Conservation (phyloP, 1,284 basidiomycete genomes). For the Papiliotrema flavescens region DNA sequence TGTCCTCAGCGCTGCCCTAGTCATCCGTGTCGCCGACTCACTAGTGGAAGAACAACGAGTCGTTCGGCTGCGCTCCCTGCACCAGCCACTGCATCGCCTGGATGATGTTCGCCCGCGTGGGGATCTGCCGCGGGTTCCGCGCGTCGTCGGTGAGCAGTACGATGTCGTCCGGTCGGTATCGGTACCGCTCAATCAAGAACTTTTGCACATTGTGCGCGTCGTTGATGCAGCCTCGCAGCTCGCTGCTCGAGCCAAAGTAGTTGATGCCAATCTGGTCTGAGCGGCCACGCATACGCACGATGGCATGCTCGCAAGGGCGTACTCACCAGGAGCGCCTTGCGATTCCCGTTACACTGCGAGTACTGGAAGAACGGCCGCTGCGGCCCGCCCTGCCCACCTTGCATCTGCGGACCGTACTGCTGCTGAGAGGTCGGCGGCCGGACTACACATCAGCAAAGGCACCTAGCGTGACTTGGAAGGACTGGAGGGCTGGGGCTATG, state of each 20-base stretch:
- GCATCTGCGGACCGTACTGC: constrained; percentile 63
- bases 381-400: constrained; percentile 54
- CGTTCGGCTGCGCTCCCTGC: constrained; percentile 68
- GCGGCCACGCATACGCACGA: neutral
- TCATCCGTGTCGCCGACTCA: constrained; percentile 45
- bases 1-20: neutral
- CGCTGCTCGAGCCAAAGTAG: constrained; percentile 63
- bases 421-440: constrained; percentile 48
- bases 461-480: neutral
- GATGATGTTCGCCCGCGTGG: constrained; percentile 79
- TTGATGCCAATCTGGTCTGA: constrained; percentile 56
- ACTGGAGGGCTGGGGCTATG: neutral
- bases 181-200: constrained; percentile 66
- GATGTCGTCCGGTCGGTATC: constrained; percentile 74
- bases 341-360: constrained; percentile 61
- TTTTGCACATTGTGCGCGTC: constrained; percentile 72
- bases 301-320: neutral
- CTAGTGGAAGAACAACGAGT: constrained; percentile 89
- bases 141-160: constrained; percentile 81
- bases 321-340: constrained; percentile 38
- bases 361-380: constrained; percentile 70
- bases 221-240: constrained; percentile 80
- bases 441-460: neutral
- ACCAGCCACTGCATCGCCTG: constrained; percentile 89
- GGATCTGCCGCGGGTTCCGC: constrained; percentile 59